Evolutionary conservation across 768 basidiomycete species (phyloP).

Genomic region (Mrakia frigida): DNA sequence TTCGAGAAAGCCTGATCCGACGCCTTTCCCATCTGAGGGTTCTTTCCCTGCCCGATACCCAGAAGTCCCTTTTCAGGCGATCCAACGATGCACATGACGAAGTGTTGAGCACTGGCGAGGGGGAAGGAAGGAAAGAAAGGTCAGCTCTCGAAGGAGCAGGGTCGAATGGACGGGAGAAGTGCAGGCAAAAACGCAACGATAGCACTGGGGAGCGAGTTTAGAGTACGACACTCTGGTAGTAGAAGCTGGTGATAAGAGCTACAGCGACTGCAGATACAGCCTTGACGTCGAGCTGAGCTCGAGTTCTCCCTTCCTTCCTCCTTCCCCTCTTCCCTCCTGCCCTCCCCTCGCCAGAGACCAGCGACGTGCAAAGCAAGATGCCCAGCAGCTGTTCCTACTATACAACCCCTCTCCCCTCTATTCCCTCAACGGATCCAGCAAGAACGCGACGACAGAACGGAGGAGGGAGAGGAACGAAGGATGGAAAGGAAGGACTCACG

Average conservation of each 20-base stretch:
- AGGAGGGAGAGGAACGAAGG: neutral
- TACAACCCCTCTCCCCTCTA: too few relatives aligned
- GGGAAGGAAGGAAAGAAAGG: neutral
- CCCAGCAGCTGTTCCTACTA: too few relatives aligned
- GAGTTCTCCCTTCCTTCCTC: neutral
- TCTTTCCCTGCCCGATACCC: conserved; percentile 43
- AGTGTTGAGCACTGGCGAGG: conserved; percentile 36
- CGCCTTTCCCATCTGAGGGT: conserved; percentile 29
- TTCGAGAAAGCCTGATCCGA: conserved; percentile 12
- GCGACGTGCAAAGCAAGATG: too few relatives aligned
- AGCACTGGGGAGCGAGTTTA: too few relatives aligned
- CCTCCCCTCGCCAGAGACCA: neutral
- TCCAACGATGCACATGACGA: conserved; percentile 41
- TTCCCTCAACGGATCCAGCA: neutral
- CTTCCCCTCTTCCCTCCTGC: neutral
- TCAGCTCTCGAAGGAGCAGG: neutral
- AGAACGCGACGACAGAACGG: neutral
- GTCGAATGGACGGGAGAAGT: neutral
- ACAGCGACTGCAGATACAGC: too few relatives aligned
- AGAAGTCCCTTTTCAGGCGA: conserved; percentile 42
- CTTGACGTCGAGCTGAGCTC: neutral
- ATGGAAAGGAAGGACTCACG: conserved; percentile 35
- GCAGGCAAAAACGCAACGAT: neutral
- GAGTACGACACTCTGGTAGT: too few relatives aligned
- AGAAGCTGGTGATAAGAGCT: too few relatives aligned